Evolutionary conservation across 768 basidiomycete genomes (phyloP), one percentile per base, ranked within the genome.

Genomic region (Myochromella boudieri): DNA sequence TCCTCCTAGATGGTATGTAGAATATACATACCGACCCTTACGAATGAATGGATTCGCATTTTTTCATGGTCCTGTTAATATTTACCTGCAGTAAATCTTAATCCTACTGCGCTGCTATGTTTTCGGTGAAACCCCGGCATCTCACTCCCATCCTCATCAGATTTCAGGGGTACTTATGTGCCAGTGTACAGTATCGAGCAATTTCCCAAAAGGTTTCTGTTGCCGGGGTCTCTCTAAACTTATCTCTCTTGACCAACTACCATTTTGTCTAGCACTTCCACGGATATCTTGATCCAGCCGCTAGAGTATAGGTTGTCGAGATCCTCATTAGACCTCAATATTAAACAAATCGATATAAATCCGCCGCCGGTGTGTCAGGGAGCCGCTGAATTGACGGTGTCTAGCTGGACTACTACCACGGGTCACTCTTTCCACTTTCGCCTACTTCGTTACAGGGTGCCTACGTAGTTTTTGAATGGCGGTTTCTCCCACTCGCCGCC

Each of bases 1-100:
- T 49, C 51, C 44, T 51, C 46, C 44, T 60, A 62, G 57, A 62
- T 42, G 40, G 48, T 55, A 29, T 55, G 48, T 50, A 50, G n/a
- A 40, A 52, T 49, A 31, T 54, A 48, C 42, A 46, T 55, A 55
- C 45, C 25, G 15, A 42, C 27, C 42, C n/a, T n/a, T 7, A 12
- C 39, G 39, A 17, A 34, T 51, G 38, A 43, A 56, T 51, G 29
- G 47, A 15, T 44, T 49, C 18, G n/a, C n/a, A n/a, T n/a, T n/a
- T n/a, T n/a, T n/a, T n/a, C n/a, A n/a, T n/a, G n/a, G n/a, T n/a
- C n/a, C n/a, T n/a, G n/a, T n/a, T n/a, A n/a, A n/a, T n/a, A n/a
- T n/a, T n/a, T n/a, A n/a, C n/a, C n/a, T n/a, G n/a, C n/a, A n/a
- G n/a, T n/a, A n/a, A n/a, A n/a, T n/a, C n/a, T n/a, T n/a, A n/a